Evolutionary conservation across 768 basidiomycete species (phyloP).

Genomic region (Trametes sanguinea): DNA sequence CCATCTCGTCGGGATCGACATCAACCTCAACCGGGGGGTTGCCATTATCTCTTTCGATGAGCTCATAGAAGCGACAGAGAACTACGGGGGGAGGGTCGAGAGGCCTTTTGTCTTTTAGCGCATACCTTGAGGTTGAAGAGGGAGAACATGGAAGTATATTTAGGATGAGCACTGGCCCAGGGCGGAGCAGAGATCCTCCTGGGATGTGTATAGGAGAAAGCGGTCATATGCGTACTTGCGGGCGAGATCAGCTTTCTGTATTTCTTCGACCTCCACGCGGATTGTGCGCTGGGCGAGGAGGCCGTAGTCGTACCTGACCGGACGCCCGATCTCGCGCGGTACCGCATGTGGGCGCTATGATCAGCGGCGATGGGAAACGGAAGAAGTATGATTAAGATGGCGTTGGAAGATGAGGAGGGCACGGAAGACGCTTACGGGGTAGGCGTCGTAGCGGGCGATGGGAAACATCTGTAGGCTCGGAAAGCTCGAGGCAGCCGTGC

Average conservation of each 20-base stretch:
- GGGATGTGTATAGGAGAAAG: not conserved
- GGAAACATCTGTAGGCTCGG: too few relatives aligned
- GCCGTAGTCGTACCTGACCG: constrained; percentile 58
- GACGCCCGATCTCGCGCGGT: constrained; percentile 40
- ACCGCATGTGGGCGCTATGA: not conserved
- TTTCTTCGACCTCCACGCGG: constrained; percentile 55
- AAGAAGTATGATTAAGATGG: too few relatives aligned
- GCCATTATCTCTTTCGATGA: constrained; percentile 40
- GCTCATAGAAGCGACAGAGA: constrained; percentile 49
- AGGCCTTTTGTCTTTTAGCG: constrained; percentile 61
- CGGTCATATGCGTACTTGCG: constrained; percentile 49
- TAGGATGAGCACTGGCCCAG: not conserved
- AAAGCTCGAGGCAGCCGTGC: too few relatives aligned
- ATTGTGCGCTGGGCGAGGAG: constrained; percentile 62
- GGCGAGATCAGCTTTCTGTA: constrained; percentile 68
- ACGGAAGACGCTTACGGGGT: too few relatives aligned
- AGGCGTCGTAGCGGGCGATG: too few relatives aligned
- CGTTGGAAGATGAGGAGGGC: too few relatives aligned
- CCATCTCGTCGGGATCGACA: not conserved
- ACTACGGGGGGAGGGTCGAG: constrained; percentile 70
- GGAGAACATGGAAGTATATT: not conserved
- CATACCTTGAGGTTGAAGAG: constrained; percentile 41
- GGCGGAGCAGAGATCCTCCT: not conserved
- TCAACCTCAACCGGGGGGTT: not conserved
- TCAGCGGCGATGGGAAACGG: not conserved